A percentile compares a stretch with the other conserved stretches of the same genome.
Evolutionary conservation across 768 basidiomycete species (phyloP).

Genomic region (Suillus luteus): DNA sequence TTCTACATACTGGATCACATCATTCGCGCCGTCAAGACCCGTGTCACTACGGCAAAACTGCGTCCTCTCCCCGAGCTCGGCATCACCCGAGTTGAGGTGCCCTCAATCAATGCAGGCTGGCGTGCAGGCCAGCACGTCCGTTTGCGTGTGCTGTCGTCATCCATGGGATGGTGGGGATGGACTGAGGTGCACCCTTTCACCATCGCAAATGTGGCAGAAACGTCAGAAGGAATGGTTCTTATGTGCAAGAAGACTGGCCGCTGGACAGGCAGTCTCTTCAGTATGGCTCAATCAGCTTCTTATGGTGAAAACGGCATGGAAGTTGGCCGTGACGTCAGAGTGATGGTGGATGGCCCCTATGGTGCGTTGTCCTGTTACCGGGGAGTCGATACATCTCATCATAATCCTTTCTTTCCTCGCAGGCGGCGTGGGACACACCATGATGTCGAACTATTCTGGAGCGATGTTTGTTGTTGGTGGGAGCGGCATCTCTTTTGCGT

Average conservation of each 20-base stretch:
- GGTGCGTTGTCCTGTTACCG: slow-evolving; percentile 25
- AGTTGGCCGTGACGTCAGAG: slow-evolving; percentile 27
- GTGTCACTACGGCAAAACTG: slow-evolving; percentile 45
- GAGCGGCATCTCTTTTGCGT: slow-evolving; percentile 59
- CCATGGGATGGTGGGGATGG: slow-evolving; percentile 41
- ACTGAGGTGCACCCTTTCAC: slow-evolving; percentile 56
- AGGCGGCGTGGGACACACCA: slow-evolving; percentile 47
- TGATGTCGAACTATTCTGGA: slow-evolving; percentile 52
- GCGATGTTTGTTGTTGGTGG: slow-evolving; percentile 61
- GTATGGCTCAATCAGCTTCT: slow-evolving; percentile 37
- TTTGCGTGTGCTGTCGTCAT: slow-evolving; percentile 44
- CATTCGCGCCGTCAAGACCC: slow-evolving; percentile 48
- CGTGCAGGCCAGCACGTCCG: slow-evolving; percentile 63
- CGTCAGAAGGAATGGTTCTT: slow-evolving; percentile 48
- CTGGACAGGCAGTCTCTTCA: slow-evolving; percentile 50
- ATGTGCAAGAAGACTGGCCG: slow-evolving; percentile 51
- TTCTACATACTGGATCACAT: slow-evolving; percentile 50
- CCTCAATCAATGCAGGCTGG: slow-evolving; percentile 52
- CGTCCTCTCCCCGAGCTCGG: slow-evolving; percentile 46
- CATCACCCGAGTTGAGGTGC: slow-evolving; percentile 49
- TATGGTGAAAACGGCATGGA: slow-evolving; percentile 24
- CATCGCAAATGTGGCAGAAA: slow-evolving; percentile 45
- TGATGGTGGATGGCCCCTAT: slow-evolving; percentile 54
- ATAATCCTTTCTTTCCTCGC: slow-evolving; percentile 8
- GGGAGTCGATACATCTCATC: background rate